Evolutionary conservation across 345 rosid genomes (phyloP).

Genomic region (Sisymbrium altissimum): DNA sequence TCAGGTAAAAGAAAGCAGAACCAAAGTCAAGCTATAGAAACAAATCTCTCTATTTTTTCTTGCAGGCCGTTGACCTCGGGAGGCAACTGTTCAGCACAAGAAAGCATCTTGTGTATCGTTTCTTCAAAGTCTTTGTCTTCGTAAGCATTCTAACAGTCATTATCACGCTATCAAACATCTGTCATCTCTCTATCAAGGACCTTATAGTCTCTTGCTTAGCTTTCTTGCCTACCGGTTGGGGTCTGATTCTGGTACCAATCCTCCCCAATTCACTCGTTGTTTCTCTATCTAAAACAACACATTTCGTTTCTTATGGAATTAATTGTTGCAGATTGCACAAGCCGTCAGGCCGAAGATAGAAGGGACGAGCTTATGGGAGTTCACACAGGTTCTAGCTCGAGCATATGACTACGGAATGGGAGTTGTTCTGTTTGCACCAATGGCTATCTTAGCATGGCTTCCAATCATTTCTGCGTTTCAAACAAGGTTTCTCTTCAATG

Average conservation of each 20-base stretch:
- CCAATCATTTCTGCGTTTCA: constrained; percentile 86
- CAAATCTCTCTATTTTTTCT: background rate
- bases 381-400: constrained; percentile 65
- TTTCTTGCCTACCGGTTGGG: constrained; percentile 96
- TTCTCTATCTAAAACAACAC: background rate
- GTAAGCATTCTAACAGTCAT: constrained; percentile 62
- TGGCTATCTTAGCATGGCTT: constrained; percentile 88
- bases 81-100: constrained; percentile 69
- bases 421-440: constrained; percentile 68
- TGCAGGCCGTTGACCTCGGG: constrained; percentile 90
- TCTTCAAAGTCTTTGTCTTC: constrained; percentile 85
- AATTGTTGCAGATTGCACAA: constrained; percentile 66
- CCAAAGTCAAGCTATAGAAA: background rate
- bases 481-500: constrained; percentile 85
- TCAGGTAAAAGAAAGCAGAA: background rate
- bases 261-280: background rate
- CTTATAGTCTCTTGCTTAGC: constrained; percentile 79
- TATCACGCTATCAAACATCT: constrained; percentile 58
- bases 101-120: constrained; percentile 66
- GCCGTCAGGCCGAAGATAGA: constrained; percentile 79
- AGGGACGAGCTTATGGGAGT: constrained; percentile 71
- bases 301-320: background rate
- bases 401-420: constrained; percentile 98
- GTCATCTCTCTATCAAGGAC: constrained; percentile 71
- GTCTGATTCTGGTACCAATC: constrained; percentile 68